phyloP scores from a whole-genome alignment of 2,329 filamentous ascomycete genomes.

The Madurella fahalii region DNA sequence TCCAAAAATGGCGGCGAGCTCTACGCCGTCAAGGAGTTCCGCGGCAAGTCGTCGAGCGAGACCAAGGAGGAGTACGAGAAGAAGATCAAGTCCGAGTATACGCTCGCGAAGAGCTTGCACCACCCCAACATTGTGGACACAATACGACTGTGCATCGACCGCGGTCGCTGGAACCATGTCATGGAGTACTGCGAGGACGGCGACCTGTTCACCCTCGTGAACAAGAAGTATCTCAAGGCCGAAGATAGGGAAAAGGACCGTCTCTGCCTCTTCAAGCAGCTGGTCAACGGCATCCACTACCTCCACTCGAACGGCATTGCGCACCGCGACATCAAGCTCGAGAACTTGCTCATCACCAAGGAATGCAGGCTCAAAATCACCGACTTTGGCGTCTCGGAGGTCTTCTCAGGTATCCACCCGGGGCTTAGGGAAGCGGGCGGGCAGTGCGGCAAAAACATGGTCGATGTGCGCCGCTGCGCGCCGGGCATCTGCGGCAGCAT shows the following conservation, averaged over 20 bases:
- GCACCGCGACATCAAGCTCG: slow-evolving; percentile 86
- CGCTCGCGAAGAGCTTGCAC: slow-evolving; percentile 77
- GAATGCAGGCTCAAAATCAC: slow-evolving; percentile 85
- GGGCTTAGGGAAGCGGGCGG: slow-evolving; percentile 69
- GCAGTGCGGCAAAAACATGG: slow-evolving; percentile 70
- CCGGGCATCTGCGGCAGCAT: slow-evolving; percentile 81
- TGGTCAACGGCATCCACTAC: slow-evolving; percentile 77
- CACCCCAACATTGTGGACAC: slow-evolving; percentile 87
- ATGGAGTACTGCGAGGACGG: slow-evolving; percentile 89
- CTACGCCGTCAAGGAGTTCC: slow-evolving; percentile 86
- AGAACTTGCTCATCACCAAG: slow-evolving; percentile 75
- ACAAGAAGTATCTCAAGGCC: slow-evolving; percentile 62
- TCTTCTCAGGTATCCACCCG: slow-evolving; percentile 78
- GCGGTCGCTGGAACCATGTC: slow-evolving; percentile 79
- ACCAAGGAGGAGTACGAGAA: slow-evolving; percentile 71
- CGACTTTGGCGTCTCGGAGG: slow-evolving; percentile 85
- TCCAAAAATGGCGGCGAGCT: slow-evolving; percentile 62
- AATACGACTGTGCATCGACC: slow-evolving; percentile 68
- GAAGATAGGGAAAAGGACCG: slow-evolving; percentile 65
- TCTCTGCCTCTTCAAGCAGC: slow-evolving; percentile 83
- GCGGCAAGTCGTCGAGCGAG: slow-evolving; percentile 66
- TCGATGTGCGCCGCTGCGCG: slow-evolving; percentile 63
- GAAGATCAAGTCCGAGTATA: slow-evolving; percentile 89
- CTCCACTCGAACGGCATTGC: slow-evolving; percentile 81
- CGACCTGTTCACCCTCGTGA: slow-evolving; percentile 72